Conservation (phyloP, 1,284 basidiomycete genomes). For the Naganishia albida region DNA sequence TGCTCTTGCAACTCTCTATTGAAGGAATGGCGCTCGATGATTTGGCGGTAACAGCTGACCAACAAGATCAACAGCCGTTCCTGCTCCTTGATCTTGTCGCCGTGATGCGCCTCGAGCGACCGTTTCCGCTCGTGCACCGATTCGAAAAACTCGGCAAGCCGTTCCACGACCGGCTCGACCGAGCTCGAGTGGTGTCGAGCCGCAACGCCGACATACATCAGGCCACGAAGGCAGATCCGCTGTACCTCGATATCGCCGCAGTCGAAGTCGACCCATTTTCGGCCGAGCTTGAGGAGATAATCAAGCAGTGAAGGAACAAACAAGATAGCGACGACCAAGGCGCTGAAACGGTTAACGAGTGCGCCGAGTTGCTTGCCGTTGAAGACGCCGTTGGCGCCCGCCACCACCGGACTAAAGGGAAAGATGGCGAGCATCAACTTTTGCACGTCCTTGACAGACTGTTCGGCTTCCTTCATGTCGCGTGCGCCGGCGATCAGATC, state of each 20-base stretch:
- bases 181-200: conserved; percentile 64
- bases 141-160: conserved; percentile 68
- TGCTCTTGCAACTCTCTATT: conserved; percentile 38
- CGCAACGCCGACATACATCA: conserved; percentile 72
- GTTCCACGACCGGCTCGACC: conserved; percentile 63
- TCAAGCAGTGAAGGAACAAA: conserved; percentile 64
- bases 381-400: conserved; percentile 62
- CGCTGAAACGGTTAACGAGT: conserved; percentile 82
- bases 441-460: conserved; percentile 60
- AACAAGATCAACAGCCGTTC: conserved; percentile 58
- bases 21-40: conserved; percentile 62
- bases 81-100: conserved; percentile 42
- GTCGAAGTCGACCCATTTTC: conserved; percentile 59
- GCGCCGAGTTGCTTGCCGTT: conserved; percentile 67
- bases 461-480: conserved; percentile 49
- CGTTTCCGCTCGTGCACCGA: conserved; percentile 63
- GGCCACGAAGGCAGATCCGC: conserved; percentile 70
- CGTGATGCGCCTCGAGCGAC: conserved; percentile 33
- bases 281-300: conserved; percentile 59
- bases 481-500: conserved; percentile 47
- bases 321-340: conserved; percentile 73
- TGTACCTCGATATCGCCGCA: conserved; percentile 71
- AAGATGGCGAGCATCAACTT: conserved; percentile 77
- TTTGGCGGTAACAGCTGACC: conserved; percentile 64
- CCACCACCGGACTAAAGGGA: conserved; percentile 66